These are phyloP conservation scores for Coriaria nepalensis DNA, from an alignment of 306 rosid species.

Conservation along the genomic window DNA sequence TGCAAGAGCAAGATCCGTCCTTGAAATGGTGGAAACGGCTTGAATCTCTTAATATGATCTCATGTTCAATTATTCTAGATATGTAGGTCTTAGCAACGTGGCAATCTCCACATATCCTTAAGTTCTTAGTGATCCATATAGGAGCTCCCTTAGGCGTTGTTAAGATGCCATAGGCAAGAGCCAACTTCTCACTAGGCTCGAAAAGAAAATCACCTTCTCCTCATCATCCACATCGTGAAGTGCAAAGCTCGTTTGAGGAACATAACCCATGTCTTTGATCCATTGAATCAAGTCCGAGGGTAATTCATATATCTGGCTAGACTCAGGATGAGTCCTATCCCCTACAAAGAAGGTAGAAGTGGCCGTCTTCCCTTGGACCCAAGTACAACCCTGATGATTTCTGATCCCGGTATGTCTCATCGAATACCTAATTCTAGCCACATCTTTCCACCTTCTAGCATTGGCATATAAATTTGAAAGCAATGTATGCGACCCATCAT, in stretches of 20 bases:
- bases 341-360: conserved; percentile 62
- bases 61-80: conserved; percentile 60
- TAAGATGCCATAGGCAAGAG: conserved; percentile 70
- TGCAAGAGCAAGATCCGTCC: conserved; percentile 69
- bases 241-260: conserved; percentile 67
- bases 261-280: conserved; percentile 62
- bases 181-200: conserved; percentile 89
- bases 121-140: conserved; percentile 60
- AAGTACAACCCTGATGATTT: conserved; percentile 81
- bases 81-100: conserved; percentile 61
- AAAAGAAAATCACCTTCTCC: conserved; percentile 68
- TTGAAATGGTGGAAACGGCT: conserved; percentile 87
- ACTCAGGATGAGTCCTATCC: conserved; percentile 52
- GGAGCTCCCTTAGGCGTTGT: conserved; percentile 33
- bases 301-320: conserved; percentile 38
- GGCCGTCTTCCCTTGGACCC: conserved; percentile 67
- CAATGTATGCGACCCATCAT: conserved; percentile 70
- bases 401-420: conserved; percentile 58
- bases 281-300: conserved; percentile 48
- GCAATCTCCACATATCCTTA: conserved; percentile 71
- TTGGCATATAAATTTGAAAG: conserved; percentile 81
- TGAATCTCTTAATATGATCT: conserved; percentile 73
- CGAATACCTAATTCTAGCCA: conserved; percentile 48
- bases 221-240: conserved; percentile 88
- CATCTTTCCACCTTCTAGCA: conserved; percentile 78